Evolutionary conservation across 768 basidiomycete species (phyloP), one percentile per base, ranked within the genome.

Genomic region (Boletus sp.): DNA sequence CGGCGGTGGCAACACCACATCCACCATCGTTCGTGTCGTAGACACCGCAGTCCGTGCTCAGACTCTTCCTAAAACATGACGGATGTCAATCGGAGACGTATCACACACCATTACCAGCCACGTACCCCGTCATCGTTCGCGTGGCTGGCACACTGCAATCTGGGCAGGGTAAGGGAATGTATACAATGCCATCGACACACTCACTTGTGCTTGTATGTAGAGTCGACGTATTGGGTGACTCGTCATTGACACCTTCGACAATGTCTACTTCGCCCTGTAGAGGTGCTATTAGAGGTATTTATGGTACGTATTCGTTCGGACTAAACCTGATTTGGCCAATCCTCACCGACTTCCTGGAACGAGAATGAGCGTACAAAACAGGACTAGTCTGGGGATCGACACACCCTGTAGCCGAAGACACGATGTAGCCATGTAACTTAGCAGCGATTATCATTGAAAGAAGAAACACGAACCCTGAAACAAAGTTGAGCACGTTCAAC

Each of bases 201-300:
- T 56, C 7, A 56, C 54, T 50, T 38, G 47, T 46, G 8, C 51
- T 41, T 0, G 60, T 67, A 52, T 71, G 71, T 29, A 71, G 54
- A 34, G 61, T 68, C 7, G 62, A 62, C 32, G 38, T 39, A 47
- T 72, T 64, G 15, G 69, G 63, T 1, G 46, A n/a, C 25, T 56
- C 41, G 42, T 64, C 32, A 49, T 71, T 69, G 47, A 67, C 61
- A 15, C 70, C 71, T 51, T 71, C 67, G 21, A 69, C 21, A n/a
- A 70, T 68, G 38, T 70, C 67, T 21, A 65, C 17, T 27, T 64
- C 62, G 5, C 64, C 64, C 64, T 65, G 23, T 21, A 14, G 7
- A 33, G 39, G n/a, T 29, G 8, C 42, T 9, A 21, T 54, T 9
- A 56, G 41, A 21, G 4, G 17, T 8, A 11, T 39, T 21, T 33